Conservation (phyloP, 2,329 filamentous ascomycete species). For the Colletotrichum simmondsii region DNA sequence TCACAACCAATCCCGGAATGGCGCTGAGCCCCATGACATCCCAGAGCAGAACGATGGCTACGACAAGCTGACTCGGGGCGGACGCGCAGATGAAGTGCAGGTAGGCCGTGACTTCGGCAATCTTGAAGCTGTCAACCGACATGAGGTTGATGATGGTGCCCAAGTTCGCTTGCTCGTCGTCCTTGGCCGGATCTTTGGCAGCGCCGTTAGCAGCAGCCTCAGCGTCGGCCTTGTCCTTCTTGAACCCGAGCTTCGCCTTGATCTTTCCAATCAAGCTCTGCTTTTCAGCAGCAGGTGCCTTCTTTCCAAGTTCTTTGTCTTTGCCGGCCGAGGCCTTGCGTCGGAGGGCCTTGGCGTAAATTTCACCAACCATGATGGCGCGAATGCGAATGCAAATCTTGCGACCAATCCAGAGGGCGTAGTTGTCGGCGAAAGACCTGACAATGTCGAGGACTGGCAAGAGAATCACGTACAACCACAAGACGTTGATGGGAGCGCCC, state of each 20-base stretch:
- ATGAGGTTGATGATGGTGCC: slow-evolving; percentile 99
- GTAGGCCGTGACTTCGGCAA: slow-evolving; percentile 93
- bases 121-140: slow-evolving; percentile 99
- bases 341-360: slow-evolving; percentile 94
- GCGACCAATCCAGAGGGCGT: slow-evolving; percentile 91
- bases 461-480: slow-evolving; percentile 95
- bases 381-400: slow-evolving; percentile 94
- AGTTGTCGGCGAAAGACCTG: slow-evolving; percentile 84
- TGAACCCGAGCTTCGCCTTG: slow-evolving; percentile 69
- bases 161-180: slow-evolving; percentile 84
- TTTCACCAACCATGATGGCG: slow-evolving; percentile 95
- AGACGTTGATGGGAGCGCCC: slow-evolving; percentile 81
- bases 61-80: slow-evolving; percentile 86
- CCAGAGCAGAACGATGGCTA: slow-evolving; percentile 86
- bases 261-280: slow-evolving; percentile 58
- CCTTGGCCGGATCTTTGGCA: slow-evolving; percentile 50
- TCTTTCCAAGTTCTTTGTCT: slow-evolving; percentile 77
- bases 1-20: slow-evolving; percentile 91
- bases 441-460: slow-evolving; percentile 85
- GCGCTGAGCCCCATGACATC: slow-evolving; percentile 92
- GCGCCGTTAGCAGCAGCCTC: slow-evolving; percentile 46
- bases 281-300: slow-evolving; percentile 49
- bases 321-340: slow-evolving; percentile 85
- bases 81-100: slow-evolving; percentile 95
- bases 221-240: slow-evolving; percentile 51